Percentiles rank a stretch among this genome's conserved stretches.
phyloP scores from a whole-genome alignment of 2,329 filamentous ascomycete species.

The Delphinella strobiligena region DNA sequence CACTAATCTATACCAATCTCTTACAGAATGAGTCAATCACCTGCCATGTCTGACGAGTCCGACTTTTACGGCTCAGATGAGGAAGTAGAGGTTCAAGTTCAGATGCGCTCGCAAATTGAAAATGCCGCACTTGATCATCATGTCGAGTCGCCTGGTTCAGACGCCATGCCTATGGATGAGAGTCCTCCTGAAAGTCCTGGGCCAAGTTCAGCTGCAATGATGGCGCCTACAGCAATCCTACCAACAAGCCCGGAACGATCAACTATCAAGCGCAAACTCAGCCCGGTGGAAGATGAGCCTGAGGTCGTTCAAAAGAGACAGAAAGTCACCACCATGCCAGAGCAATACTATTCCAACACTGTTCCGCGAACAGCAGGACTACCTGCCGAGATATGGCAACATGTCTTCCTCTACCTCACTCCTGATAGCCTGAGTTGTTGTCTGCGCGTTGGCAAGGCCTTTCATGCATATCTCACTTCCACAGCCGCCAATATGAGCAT shows the following conservation, averaged over 20 bases:
- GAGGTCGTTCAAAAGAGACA: constrained; percentile 1
- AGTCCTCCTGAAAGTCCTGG: neutral
- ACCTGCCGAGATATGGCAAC: constrained; percentile 15
- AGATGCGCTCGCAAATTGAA: neutral
- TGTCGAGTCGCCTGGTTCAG: neutral
- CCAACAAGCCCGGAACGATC: too few relatives aligned
- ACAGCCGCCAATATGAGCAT: constrained; percentile 8
- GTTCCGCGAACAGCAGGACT: constrained; percentile 1
- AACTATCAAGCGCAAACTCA: constrained; percentile 7
- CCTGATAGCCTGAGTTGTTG: constrained; percentile 21
- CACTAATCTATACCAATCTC: neutral
- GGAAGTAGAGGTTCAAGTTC: neutral
- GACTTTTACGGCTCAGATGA: neutral
- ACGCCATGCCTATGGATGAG: neutral
- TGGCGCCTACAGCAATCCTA: too few relatives aligned
- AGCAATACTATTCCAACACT: constrained; percentile 5
- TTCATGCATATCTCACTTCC: constrained; percentile 18
- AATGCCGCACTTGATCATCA: neutral
- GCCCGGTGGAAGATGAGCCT: neutral
- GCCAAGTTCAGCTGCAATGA: too few relatives aligned
- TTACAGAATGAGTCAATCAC: neutral
- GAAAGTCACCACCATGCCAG: constrained; percentile 3
- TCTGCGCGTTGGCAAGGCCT: constrained; percentile 18
- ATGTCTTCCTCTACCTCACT: constrained; percentile 19
- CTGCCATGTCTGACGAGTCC: neutral